Conservation (phyloP, 768 basidiomycete genomes). For the Galerina sulciceps region DNA sequence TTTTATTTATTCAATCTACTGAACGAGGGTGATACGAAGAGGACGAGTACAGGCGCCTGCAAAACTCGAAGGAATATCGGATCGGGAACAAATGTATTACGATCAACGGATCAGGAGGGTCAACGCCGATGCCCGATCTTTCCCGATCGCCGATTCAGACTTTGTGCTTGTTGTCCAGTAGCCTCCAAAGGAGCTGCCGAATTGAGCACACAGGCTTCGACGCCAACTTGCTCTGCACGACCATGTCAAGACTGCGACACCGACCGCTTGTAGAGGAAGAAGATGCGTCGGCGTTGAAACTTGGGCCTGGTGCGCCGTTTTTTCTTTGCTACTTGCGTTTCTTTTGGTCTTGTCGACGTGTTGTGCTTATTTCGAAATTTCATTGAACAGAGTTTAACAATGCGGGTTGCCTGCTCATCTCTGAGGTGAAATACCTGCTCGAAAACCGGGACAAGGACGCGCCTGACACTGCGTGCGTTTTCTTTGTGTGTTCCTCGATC, state of each 20-base stretch:
- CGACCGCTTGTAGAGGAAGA: slow-evolving; percentile 76
- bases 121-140: background rate
- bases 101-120: background rate
- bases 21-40: no score
- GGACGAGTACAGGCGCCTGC: no score
- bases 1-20: background rate
- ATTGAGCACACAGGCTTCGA: background rate
- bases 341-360: background rate
- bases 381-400: slow-evolving; percentile 79
- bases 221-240: background rate
- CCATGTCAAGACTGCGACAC: slow-evolving; percentile 68
- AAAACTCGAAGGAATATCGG: background rate
- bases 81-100: background rate
- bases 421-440: slow-evolving; percentile 89
- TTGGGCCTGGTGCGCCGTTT: slow-evolving; percentile 68
- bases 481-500: background rate
- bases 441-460: slow-evolving; percentile 88
- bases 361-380: background rate
- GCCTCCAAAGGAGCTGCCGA: background rate
- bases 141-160: background rate
- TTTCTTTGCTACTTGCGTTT: background rate
- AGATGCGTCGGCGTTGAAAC: slow-evolving; percentile 83
- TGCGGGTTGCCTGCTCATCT: slow-evolving; percentile 87
- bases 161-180: slow-evolving; percentile 5
- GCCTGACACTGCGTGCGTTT: slow-evolving; percentile 80